These are phyloP conservation scores for Seminavis robusta DNA, from an alignment of 108 stramenopile species.

Conservation along the genomic window DNA sequence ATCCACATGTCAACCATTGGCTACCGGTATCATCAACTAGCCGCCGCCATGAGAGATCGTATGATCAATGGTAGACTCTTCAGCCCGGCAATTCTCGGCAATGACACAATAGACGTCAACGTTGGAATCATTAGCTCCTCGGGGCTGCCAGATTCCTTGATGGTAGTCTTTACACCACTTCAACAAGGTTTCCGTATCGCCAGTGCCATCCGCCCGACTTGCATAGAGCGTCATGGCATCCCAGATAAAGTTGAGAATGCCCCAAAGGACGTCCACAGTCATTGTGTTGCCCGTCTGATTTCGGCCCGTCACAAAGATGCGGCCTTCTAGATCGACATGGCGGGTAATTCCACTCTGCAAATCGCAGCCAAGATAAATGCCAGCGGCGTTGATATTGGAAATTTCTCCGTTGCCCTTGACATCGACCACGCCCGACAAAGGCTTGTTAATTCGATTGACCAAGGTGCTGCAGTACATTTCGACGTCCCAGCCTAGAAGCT, in stretches of 20 bases:
- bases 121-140: no score
- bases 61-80: no score
- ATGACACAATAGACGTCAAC: no score
- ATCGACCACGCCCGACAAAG: not conserved
- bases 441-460: not conserved
- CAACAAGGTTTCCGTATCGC: no score
- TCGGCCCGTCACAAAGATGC: slow-evolving; percentile 1
- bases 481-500: not conserved
- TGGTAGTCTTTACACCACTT: no score
- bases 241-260: slow-evolving; percentile 3
- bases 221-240: slow-evolving; percentile 2
- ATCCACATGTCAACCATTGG: no score
- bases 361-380: slow-evolving; percentile 3
- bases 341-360: not conserved
- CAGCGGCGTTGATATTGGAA: not conserved
- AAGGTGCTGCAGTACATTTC: slow-evolving; percentile 1
- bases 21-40: no score
- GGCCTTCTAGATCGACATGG: not conserved
- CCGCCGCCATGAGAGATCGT: no score
- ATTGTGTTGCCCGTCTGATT: not conserved
- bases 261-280: not conserved
- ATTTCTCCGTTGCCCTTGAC: no score
- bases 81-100: no score
- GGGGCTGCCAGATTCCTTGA: no score
- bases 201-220: no score